Percentiles rank a stretch among this genome's conserved stretches.
phyloP scores from a whole-genome alignment of 139 green algal genomes.

The Eudorina sp. region DNA sequence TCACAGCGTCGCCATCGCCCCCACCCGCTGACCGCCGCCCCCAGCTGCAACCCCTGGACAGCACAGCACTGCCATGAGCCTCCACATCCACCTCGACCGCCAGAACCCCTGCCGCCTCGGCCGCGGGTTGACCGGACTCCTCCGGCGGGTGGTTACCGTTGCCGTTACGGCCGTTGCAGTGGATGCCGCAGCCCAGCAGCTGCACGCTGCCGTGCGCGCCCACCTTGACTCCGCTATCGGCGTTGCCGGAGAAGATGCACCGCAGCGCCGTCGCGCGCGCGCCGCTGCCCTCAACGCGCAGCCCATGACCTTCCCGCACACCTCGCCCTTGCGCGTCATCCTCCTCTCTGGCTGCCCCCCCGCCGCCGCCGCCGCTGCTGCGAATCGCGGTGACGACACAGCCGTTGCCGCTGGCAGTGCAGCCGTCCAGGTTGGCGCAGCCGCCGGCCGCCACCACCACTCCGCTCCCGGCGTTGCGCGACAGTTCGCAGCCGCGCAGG shows the following conservation, averaged over 20 bases:
- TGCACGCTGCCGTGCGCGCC: not conserved
- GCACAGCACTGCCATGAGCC: not conserved
- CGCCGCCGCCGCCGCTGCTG: not conserved
- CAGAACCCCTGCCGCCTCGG: not conserved
- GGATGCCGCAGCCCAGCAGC: not conserved
- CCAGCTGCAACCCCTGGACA: not conserved
- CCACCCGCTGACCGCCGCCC: not conserved
- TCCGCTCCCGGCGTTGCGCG: not conserved
- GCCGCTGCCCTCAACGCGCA: not conserved
- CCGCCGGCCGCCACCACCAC: constrained; percentile 19
- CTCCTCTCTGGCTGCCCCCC: too few species aligned
- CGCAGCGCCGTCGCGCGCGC: not conserved
- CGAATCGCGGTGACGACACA: not conserved
- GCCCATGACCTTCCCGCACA: not conserved
- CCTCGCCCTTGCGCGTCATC: too few species aligned
- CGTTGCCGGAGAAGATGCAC: not conserved
- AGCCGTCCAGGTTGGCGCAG: constrained; percentile 25
- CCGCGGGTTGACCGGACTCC: not conserved
- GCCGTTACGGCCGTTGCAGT: not conserved
- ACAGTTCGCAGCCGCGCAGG: constrained; percentile 1
- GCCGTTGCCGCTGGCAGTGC: constrained; percentile 5
- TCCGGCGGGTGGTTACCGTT: not conserved
- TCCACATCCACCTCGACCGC: constrained; percentile 22
- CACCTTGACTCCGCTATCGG: not conserved
- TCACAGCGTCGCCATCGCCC: not conserved